Base-by-base conservation (phyloP, 1,284 basidiomycete species). In the Rugosomyces carneus region DNA sequence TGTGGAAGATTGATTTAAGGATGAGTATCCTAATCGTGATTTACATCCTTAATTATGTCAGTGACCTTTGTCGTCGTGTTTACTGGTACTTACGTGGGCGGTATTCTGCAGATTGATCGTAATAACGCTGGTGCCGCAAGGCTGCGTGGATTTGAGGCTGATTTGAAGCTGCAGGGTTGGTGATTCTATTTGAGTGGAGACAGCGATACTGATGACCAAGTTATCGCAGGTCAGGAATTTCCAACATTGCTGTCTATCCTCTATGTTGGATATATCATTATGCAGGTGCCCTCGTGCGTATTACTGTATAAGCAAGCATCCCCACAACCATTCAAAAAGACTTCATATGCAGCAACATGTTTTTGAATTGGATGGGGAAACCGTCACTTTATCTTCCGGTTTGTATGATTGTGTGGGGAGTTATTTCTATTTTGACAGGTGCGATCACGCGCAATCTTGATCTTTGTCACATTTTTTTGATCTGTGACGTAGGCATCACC, bases 261-360 rank as follows among this genome's bases (percentile, higher is more conserved):
- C 32, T 90, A 87, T 57, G 76, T 88, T 38, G 87, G 85, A 20
- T 90, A 91, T 57, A 80, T 86, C 52, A 62, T 86, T 44, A 86
- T 88, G 80, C 88, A 91, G 61, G 76, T 86, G 42, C 85, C 84
- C 13, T 86, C 83, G 81, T 84, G 58, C 59, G 78, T 65, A 7
- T 37, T 39, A n/a, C n/a, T n/a, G n/a, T n/a, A 40, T 18, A 34
- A 10, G 8, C 3, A 29, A 2, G 1, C 38, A 26, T 13, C 18
- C 19, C n/a, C n/a, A 6, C 11, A 9, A 21, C 19, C 2, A 20
- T n/a, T n/a, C 4, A 34, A 34, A 4, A n/a, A 15, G 15, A 34
- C 3, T 9, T 20, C 5, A 37, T 40, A n/a, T 26, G 18, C 42
- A 86, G 83, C 3, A 87, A 88, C 60, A 84, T 84, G 75, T 77